Evolutionary conservation across 1,284 basidiomycete species (phyloP), one percentile per base, ranked within the genome.

Genomic region (Sporisorium sorghi): DNA sequence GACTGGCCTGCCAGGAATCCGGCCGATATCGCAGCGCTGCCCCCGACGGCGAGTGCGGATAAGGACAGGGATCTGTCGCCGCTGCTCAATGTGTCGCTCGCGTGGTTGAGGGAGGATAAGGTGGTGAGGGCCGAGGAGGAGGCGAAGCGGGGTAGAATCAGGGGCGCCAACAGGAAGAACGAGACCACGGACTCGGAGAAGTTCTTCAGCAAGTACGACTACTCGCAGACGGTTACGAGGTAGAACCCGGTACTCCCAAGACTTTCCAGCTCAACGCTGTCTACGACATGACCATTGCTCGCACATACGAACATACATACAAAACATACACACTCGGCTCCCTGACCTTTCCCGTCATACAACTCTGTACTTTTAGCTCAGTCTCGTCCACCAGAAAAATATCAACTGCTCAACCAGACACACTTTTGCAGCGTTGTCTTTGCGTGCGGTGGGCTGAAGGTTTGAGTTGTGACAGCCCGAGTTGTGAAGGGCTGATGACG

Each of bases 191-290:
- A 84, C 49, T 79, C 79, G 19, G 81, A 83, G 48, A 73, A 60
- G 44, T 83, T 83, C 56, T 83, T 79, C 43, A 78, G 73, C 61
- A 81, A 81, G 59, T 83, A 82, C 52, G 81, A 83, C 50, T 83
- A 83, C 42, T 72, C 67, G 3, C 76, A 78, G 52, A 73, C 64
- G 11, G 76, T 77, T 17, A 58, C 56, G 3, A 53, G 76, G 9
- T 77, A 67, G 37, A 8, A 37, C 14, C 24, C 17, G 11, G n/a
- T n/a, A n/a, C 21, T 4, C 0, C 11, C 0, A 5, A 14, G 26
- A 12, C 17, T 8, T 24, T 1, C 15, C 62, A 53, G 55, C 55
- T 64, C 55, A 58, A 58, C 55, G 62, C 62, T 58, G 62, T 26
- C 10, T 32, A 24, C 21, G 5, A 40, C 37, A 42, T 42, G n/a